Evolutionary conservation across 2,329 filamentous ascomycete genomes (phyloP), one percentile per base, ranked within the genome.

Genomic region (Beauveria sp.): DNA sequence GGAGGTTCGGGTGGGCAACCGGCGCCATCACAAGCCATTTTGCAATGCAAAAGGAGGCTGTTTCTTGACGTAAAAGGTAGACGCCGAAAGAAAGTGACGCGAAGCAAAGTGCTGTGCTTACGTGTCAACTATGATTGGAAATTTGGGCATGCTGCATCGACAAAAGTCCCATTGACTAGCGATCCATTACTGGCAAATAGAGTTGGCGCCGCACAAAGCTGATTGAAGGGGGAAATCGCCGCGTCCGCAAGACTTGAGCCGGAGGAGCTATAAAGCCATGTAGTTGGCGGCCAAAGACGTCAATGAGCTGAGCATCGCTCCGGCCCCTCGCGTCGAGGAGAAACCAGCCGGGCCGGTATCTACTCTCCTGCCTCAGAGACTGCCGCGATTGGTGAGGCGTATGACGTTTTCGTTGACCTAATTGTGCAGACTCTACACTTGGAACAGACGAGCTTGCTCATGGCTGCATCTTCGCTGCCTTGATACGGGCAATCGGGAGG

Each of bases 101-200:
- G 9, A 30, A 30, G 8, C 50, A 5, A 53, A 22, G 51, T 41
- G 51, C 34, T 34, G 51, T 53, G 34, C 34, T 53, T 12, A 30
- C 28, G 28, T 3, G 28, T 12, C 9, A 30, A 30, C 2, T 30
- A 30, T 12, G 63, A 83, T 82, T 65, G 78, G 83, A 1, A 80
- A 80, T 62, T 77, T 76, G 16, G 80, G 57, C 30, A 12, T 34
- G 30, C 30, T 8, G 30, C 50, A 52, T 52, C 30, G 30, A 24
- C 8, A 16, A n/a, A 10, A 5, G n/a, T 52, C 30, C 37, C 30
- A 40, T 52, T 52, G n/a, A 30, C 28, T 9, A 2, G 28, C 18
- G 5, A 20, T 7, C 8, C 10, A 44, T 18, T 12, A 50, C 26
- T 28, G 47, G 43, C 24, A 4, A 30, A 16, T 40, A 40, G n/a